Base-by-base conservation (phyloP, 768 basidiomycete species). In the Tricholoma saponaceum region DNA sequence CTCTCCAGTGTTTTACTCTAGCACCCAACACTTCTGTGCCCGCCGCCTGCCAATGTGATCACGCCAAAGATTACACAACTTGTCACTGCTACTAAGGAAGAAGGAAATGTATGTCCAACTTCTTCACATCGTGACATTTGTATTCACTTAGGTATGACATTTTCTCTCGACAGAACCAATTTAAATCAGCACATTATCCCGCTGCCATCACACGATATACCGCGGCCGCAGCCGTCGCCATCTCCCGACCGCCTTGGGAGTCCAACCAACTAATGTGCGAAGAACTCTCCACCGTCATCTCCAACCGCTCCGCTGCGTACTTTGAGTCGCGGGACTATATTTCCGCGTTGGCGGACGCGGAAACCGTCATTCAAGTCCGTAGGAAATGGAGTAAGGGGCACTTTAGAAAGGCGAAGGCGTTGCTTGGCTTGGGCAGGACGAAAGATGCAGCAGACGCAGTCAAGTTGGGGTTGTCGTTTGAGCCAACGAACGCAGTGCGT, bases 341-440 rank as follows among this genome's bases (percentile, higher is more conserved):
- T 52, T 81, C 83, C 22, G 89, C 94, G 4, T 74, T 95, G 7
- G 86, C 86, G 25, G 97, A 99, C 67, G 95, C 97, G 0, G 95
- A 98, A 56, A 86, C 87, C 1, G 94, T 98, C 66, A 87, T 97
- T 41, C 72, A 83, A 61, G 74, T 97, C 52, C 90, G 93, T 66
- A 79, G 86, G 56, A 86, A 85, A 46, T 98, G 96, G 95, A 84
- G 90, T 65, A 99, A 98, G 68, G 97, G 95, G 0, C 92, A 98
- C 71, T 97, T 97, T 79, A 81, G 97, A 58, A 95, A 90, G 68
- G 90, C 92, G 2, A 93, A 92, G 68, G 93, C 96, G 0, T 76
- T 99, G 43, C 75, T 90, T 1, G 92, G 83, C 20, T 77, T 99
- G 51, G 80, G 79, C 3, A 73, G 78, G 46, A 72, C 83, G 55